These are phyloP conservation scores for Venturia effusa DNA, from an alignment of 2,329 filamentous ascomycete genomes.

Conservation along the genomic window DNA sequence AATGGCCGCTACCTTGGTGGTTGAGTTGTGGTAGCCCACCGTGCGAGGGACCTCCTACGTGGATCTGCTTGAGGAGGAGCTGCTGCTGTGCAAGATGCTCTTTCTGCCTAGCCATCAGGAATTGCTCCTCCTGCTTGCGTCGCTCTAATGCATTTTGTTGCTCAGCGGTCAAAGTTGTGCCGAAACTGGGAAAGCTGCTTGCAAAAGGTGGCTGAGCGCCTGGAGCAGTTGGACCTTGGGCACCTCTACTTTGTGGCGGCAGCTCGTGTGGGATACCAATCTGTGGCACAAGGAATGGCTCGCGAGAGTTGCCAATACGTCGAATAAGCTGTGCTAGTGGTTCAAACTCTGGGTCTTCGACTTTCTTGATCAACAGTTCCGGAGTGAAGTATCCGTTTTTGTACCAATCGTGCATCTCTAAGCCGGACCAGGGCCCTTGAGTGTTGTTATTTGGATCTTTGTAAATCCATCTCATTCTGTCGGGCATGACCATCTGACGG, in stretches of 20 bases:
- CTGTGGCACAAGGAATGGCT: slow-evolving; percentile 94
- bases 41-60: slow-evolving; percentile 43
- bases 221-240: slow-evolving; percentile 23
- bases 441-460: slow-evolving; percentile 85
- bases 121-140: slow-evolving; percentile 96
- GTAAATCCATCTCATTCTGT: slow-evolving; percentile 98
- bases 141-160: slow-evolving; percentile 96
- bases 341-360: slow-evolving; percentile 90
- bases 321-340: slow-evolving; percentile 89
- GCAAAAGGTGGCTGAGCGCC: slow-evolving; percentile 70
- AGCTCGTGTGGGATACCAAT: slow-evolving; percentile 89
- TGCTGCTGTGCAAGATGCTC: slow-evolving; percentile 87
- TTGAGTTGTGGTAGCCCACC: slow-evolving; percentile 49
- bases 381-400: slow-evolving; percentile 96
- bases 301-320: slow-evolving; percentile 90
- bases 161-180: slow-evolving; percentile 89
- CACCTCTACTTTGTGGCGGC: slow-evolving; percentile 33
- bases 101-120: slow-evolving; percentile 89
- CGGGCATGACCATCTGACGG: slow-evolving; percentile 96
- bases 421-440: slow-evolving; percentile 87
- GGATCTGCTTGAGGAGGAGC: slow-evolving; percentile 61
- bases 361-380: slow-evolving; percentile 86
- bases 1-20: slow-evolving; percentile 55
- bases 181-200: slow-evolving; percentile 89
- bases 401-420: slow-evolving; percentile 99